phyloP scores from a whole-genome alignment of 2,329 filamentous ascomycete species.

The Sclerotinia glacialis region DNA sequence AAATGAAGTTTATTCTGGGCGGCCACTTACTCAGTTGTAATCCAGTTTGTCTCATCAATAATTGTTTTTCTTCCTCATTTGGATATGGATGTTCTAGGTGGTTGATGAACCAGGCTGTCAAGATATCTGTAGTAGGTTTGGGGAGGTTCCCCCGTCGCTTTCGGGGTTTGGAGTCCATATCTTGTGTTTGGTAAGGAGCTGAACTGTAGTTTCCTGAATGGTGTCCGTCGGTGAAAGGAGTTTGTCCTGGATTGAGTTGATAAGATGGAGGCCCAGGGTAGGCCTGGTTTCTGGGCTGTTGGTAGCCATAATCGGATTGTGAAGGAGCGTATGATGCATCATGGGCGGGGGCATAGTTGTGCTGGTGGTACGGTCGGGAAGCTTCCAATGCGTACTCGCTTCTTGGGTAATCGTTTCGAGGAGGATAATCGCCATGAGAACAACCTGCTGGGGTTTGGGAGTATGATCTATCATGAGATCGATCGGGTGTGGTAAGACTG shows the following conservation, averaged over 20 bases:
- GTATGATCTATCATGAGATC: constrained; percentile 2
- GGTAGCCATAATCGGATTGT: constrained; percentile 18
- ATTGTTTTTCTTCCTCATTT: constrained; percentile 82
- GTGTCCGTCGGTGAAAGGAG: constrained; percentile 30
- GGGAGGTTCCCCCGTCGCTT: constrained; percentile 80
- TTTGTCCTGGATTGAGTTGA: constrained; percentile 28
- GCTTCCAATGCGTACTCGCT: constrained; percentile 19
- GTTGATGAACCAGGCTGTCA: constrained; percentile 76
- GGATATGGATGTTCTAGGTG: constrained; percentile 81
- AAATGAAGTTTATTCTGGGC: not conserved
- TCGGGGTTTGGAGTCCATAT: constrained; percentile 38
- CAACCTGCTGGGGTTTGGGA: not conserved
- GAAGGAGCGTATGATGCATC: constrained; percentile 7
- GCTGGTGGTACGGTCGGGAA: not conserved
- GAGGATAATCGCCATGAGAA: not conserved
- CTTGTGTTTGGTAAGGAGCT: constrained; percentile 17
- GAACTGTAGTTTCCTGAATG: constrained; percentile 5
- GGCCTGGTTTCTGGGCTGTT: constrained; percentile 20
- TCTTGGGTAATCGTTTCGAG: constrained; percentile 1
- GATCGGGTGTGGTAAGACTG: not conserved
- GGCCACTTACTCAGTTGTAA: constrained; percentile 69
- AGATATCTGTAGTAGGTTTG: constrained; percentile 81
- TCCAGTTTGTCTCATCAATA: constrained; percentile 71
- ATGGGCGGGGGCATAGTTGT: not conserved
- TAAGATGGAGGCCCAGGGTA: not conserved